These are phyloP conservation scores for Aspergillus brunneoviolaceus DNA, from an alignment of 2,329 filamentous ascomycete genomes.

Conservation along the genomic window DNA sequence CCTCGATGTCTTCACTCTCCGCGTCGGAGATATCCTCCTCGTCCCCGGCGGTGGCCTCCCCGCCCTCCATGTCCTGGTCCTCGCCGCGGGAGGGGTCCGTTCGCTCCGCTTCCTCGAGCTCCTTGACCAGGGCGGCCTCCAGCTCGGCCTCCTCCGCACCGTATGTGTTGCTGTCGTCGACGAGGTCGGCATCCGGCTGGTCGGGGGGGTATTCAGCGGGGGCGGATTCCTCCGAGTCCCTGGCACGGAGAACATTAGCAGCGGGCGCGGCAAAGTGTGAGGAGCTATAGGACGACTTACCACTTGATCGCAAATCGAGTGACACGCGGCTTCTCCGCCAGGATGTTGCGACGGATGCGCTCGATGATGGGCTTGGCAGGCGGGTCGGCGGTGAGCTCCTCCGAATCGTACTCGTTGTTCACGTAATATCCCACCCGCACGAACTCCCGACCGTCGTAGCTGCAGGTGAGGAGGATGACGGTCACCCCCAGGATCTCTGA, in stretches of 20 bases:
- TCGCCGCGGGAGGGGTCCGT: constrained; percentile 45
- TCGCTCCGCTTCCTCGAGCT: constrained; percentile 50
- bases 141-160: constrained; percentile 85
- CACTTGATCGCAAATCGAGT: constrained; percentile 99
- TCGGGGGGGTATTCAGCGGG: constrained; percentile 95
- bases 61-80: constrained; percentile 74
- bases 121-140: constrained; percentile 60
- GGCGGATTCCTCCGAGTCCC: constrained; percentile 97
- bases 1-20: constrained; percentile 76
- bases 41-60: constrained; percentile 55
- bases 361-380: constrained; percentile 91
- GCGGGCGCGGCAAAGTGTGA: neutral
- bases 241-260: constrained; percentile 37
- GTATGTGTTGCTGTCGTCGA: constrained; percentile 80
- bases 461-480: constrained; percentile 92
- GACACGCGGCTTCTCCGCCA: constrained; percentile 95
- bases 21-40: constrained; percentile 73
- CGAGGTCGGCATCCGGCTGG: constrained; percentile 89
- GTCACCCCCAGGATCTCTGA: constrained; percentile 96
- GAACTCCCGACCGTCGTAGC: constrained; percentile 95
- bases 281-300: constrained; percentile 49
- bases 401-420: constrained; percentile 97
- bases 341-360: constrained; percentile 84
- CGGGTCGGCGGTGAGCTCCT: constrained; percentile 83
- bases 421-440: constrained; percentile 99